A percentile compares a stretch with the other conserved stretches of the same genome.
These are phyloP conservation scores for Fusarium siculi DNA, from an alignment of 2,329 filamentous ascomycete genomes.

Conservation along the genomic window DNA sequence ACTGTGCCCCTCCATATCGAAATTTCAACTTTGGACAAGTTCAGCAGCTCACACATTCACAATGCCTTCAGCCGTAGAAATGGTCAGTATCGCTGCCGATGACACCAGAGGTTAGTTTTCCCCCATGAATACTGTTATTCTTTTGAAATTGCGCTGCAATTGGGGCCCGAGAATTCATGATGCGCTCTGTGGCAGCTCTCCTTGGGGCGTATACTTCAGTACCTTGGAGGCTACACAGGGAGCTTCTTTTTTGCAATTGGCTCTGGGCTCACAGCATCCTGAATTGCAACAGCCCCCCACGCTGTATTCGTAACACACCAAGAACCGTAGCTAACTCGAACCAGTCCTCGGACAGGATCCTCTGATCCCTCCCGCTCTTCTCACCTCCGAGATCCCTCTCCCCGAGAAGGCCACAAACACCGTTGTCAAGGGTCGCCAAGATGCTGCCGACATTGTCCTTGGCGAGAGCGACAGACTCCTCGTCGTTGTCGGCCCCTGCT, in stretches of 20 bases:
- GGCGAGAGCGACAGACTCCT: slow-evolving; percentile 86
- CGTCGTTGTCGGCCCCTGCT: slow-evolving; percentile 95
- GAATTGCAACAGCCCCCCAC: background rate
- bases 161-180: slow-evolving; percentile 12
- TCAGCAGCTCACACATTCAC: slow-evolving; percentile 32
- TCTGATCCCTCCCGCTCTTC: slow-evolving; percentile 86
- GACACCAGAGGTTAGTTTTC: slow-evolving; percentile 55
- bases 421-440: slow-evolving; percentile 75
- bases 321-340: slow-evolving; percentile 29
- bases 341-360: slow-evolving; percentile 95
- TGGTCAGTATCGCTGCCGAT: slow-evolving; percentile 56
- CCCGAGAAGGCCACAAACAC: slow-evolving; percentile 71
- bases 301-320: background rate
- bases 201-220: background rate
- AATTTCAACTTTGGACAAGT: slow-evolving; percentile 24
- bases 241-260: background rate
- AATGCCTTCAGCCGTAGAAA: slow-evolving; percentile 52
- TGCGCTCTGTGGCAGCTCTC: background rate
- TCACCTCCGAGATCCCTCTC: slow-evolving; percentile 86
- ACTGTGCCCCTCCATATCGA: slow-evolving; percentile 29
- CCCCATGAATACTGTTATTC: background rate
- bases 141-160: background rate
- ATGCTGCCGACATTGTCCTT: slow-evolving; percentile 79
- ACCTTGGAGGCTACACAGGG: background rate
- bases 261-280: background rate